phyloP scores from a whole-genome alignment of 352 stramenopile genomes.

The Pythium phragmitis region DNA sequence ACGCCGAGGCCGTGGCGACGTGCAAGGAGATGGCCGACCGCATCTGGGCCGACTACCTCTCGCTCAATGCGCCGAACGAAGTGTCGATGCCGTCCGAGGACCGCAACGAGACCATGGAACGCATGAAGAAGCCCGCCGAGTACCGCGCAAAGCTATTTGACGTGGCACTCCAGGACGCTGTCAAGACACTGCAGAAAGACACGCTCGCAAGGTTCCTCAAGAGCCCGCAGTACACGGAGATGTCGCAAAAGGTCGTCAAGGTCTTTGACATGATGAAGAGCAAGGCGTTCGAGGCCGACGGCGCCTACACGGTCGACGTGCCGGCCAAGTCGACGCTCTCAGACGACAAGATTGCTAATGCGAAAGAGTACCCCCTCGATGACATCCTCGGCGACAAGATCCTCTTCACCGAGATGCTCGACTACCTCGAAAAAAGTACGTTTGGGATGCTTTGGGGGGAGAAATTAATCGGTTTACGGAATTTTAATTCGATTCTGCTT shows the following conservation, averaged over 20 bases:
- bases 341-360: slow-evolving; percentile 50
- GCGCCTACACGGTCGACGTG: slow-evolving; percentile 67
- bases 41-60: slow-evolving; percentile 84
- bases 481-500: neutral
- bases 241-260: slow-evolving; percentile 51
- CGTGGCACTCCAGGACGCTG: slow-evolving; percentile 76
- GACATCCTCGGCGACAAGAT: slow-evolving; percentile 82
- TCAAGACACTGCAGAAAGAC: slow-evolving; percentile 84
- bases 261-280: slow-evolving; percentile 65
- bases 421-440: slow-evolving; percentile 85
- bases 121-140: slow-evolving; percentile 80
- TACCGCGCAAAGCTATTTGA: slow-evolving; percentile 81
- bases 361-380: slow-evolving; percentile 71
- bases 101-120: slow-evolving; percentile 74
- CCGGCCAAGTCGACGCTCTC: slow-evolving; percentile 51
- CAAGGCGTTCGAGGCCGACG: slow-evolving; percentile 64
- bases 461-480: neutral
- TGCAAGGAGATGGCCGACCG: slow-evolving; percentile 84
- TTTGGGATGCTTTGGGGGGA: neutral
- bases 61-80: slow-evolving; percentile 82
- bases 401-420: slow-evolving; percentile 80
- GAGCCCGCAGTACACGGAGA: slow-evolving; percentile 74
- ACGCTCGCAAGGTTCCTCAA: slow-evolving; percentile 81
- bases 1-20: slow-evolving; percentile 73
- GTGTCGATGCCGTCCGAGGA: slow-evolving; percentile 80